Percentiles rank a stretch among this genome's conserved stretches.
Conservation (phyloP, 495 filamentous ascomycete genomes). For the Aspergillus avenaceus region DNA sequence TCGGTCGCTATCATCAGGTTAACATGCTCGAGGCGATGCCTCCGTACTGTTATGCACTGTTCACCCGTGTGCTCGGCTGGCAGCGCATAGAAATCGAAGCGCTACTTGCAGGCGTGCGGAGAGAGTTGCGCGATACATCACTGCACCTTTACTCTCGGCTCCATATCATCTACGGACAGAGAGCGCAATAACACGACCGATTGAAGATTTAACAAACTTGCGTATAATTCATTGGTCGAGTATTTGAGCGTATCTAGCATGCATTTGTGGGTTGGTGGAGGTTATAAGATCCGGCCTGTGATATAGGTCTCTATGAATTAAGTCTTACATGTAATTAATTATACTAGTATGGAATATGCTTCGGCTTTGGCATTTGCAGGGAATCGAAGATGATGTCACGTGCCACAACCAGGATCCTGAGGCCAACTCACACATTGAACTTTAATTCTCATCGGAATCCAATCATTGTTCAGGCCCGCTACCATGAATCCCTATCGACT, state of each 20-base stretch:
- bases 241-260: not conserved
- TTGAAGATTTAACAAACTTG: not conserved
- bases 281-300: no score
- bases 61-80: constrained; percentile 55
- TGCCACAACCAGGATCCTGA: no score
- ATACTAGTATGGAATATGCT: no score
- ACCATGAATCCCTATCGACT: not conserved
- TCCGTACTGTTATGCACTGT: constrained; percentile 47
- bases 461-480: not conserved
- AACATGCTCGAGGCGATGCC: constrained; percentile 48
- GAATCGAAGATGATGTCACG: no score
- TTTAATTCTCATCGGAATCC: no score
- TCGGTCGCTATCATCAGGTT: constrained; percentile 43
- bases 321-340: no score
- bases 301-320: no score
- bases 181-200: constrained; percentile 13
- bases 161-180: constrained; percentile 38
- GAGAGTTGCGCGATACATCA: constrained; percentile 47
- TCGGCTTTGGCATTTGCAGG: no score
- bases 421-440: no score
- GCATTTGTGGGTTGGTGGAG: no score
- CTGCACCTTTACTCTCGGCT: constrained; percentile 43
- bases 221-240: not conserved
- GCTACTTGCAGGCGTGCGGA: constrained; percentile 48
- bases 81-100: constrained; percentile 47